Base-by-base conservation (phyloP, 352 stramenopile species). In the Phytophthora citrophthora region DNA sequence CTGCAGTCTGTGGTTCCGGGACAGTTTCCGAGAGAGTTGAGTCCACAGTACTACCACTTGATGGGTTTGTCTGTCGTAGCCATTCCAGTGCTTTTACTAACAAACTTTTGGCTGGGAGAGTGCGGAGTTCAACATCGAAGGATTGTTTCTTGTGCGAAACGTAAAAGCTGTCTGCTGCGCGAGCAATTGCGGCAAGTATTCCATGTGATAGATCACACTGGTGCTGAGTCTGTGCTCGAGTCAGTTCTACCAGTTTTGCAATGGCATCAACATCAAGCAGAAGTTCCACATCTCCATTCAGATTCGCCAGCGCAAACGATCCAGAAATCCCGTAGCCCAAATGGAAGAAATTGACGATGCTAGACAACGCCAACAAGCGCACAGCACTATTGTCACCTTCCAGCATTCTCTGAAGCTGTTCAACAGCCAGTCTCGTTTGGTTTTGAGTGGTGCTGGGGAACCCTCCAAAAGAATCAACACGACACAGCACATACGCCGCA, bases 131-230 rank as follows among this genome's bases (percentile, higher is more conserved):
- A 5, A 57, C 64, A n/a, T 87, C 70, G 5, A 87, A 77, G 26
- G 52, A 65, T 61, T 81, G 78, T 50, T 87, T 87, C 56, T 79
- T 84, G 23, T 83, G 75, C 3, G 59, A 50, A 18, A 84, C 67
- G 34, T 77, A 76, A 54, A 83, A 77, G 7, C 54, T 11, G 15
- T 79, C 64, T 2, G 60, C 45, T 2, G 54, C 31, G 18, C 59
- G 61, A 44, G 77, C 68, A 59, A 86, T 70, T 26, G 75, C 61
- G 24, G 75, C 64, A n/a, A 79, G 59, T 15, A 70, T 44, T 32
- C 62, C 31, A 16, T 31, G 40, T 43, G 64, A 55, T 52, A 56
- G 10, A 13, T 16, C 44, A 26, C 29, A 48, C 0, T 48, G 15
- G 12, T 16, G 11, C 24, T 57, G 27, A 23, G 13, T 36, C 12